These are phyloP conservation scores for Hydnum rufescens DNA, from an alignment of 768 basidiomycete genomes.

Conservation along the genomic window DNA sequence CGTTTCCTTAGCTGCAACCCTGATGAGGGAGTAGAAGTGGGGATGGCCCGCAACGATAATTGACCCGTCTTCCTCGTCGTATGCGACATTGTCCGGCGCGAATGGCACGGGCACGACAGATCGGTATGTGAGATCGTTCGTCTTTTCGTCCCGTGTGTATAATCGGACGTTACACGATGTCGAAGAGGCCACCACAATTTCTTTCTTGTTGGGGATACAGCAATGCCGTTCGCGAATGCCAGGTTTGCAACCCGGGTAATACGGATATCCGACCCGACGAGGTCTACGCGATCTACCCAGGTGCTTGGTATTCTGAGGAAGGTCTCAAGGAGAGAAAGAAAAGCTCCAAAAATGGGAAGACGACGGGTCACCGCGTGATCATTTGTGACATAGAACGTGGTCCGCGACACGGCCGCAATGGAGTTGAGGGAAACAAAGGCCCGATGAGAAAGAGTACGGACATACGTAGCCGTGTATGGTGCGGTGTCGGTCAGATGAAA, in stretches of 20 bases:
- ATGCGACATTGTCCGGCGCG: conserved; percentile 40
- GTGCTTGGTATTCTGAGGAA: conserved; percentile 35
- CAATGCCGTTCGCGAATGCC: conserved; percentile 50
- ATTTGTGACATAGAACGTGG: conserved; percentile 52
- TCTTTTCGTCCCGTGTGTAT: conserved; percentile 22
- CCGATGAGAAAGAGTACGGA: conserved; percentile 39
- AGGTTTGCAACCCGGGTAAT: conserved; percentile 19
- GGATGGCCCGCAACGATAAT: conserved; percentile 50
- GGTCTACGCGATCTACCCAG: conserved; percentile 34
- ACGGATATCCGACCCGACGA: conserved; percentile 11
- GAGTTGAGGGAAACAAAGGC: conserved; percentile 40
- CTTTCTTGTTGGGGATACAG: conserved; percentile 31
- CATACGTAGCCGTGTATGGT: conserved; percentile 23
- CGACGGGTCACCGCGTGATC: conserved; percentile 53
- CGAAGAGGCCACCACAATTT: conserved; percentile 40
- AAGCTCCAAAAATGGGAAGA: conserved; percentile 29
- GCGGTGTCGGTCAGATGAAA: conserved; percentile 31
- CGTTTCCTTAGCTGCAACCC: conserved; percentile 26
- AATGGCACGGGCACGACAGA: conserved; percentile 34
- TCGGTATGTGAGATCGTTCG: conserved; percentile 24
- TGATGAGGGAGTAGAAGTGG: conserved; percentile 32
- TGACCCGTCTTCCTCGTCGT: conserved; percentile 19
- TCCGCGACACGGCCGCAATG: conserved; percentile 41
- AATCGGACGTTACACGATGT: conserved; percentile 26
- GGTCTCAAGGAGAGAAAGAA: conserved; percentile 36